Evolutionary conservation across 2,329 filamentous ascomycete genomes (phyloP), one percentile per base, ranked within the genome.

Genomic region (Epichloe brachyelytri): DNA sequence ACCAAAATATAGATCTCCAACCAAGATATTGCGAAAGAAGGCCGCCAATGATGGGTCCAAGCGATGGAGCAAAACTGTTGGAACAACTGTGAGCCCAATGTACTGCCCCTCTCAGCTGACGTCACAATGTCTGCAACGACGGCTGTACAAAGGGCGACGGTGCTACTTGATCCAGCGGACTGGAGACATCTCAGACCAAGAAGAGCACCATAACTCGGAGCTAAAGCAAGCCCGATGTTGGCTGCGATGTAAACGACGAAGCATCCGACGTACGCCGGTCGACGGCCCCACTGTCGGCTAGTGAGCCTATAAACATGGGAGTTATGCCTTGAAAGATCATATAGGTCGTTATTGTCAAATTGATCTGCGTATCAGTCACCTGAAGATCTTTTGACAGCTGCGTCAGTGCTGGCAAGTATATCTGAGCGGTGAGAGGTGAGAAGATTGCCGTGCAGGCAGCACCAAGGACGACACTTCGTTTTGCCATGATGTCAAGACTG

Each of bases 121-220:
- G 80, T 83, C 11, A 77, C 70, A 6, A 84, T 69, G 59, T 88
- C 84, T 0, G 78, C 78, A 1, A 86, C 73, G 0, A 86, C 75
- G 0, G 76, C 82, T 30, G 64, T 65, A 30, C 67, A 69, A 3
- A 87, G 67, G 0, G 82, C 75, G 4, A 85, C 69, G 0, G 80
- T 83, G 2, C 76, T 76, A 50, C 74, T 78, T 40, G 74, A 79
- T 0, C 81, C 79, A 0, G 75, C 71, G 5, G 74, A 78, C 58
- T 83, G 80, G 2, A 82, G 59, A 57, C 73, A 75, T 3, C 80
- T 68, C 4, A 82, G 63, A 1, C 76, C 67, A 5, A 83, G 57
- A 3, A 83, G 63, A 0, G 75, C 68, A 0, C 65, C 63, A 53
- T 76, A 79, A 54, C 60, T 73, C 4, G 68, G 71, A 40, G 74